These are phyloP conservation scores for Cyberlindnera americana DNA, from an alignment of 805 yeast species.

Conservation along the genomic window DNA sequence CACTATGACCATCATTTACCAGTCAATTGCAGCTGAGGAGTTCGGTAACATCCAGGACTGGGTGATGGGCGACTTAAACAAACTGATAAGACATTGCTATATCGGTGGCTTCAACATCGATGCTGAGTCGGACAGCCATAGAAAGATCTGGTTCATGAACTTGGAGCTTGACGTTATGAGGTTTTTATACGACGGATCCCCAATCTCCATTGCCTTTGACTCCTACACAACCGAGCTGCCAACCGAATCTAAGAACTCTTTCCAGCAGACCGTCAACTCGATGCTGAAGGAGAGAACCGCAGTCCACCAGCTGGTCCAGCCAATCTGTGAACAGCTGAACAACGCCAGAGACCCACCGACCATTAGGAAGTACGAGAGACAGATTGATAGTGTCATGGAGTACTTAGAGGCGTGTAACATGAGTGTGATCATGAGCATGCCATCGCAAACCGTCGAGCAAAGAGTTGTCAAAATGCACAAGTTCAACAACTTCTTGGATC, in stretches of 20 bases:
- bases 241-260: background rate
- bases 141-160: conserved; percentile 10
- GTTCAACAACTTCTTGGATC: conserved; percentile 10
- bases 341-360: conserved; percentile 9
- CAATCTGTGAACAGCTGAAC: conserved; percentile 3
- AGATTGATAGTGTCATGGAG: conserved; percentile 5
- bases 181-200: conserved; percentile 19
- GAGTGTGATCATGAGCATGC: conserved; percentile 7
- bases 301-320: conserved; percentile 7
- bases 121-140: conserved; percentile 1
- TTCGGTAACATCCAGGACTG: conserved; percentile 2
- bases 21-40: conserved; percentile 5
- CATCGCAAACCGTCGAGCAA: conserved; percentile 5
- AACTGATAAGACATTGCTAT: conserved; percentile 2
- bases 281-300: conserved; percentile 7
- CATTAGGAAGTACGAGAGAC: conserved; percentile 6
- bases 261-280: conserved; percentile 3
- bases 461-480: conserved; percentile 6
- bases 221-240: conserved; percentile 12
- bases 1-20: conserved; percentile 1
- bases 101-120: conserved; percentile 4
- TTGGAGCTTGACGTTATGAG: conserved; percentile 15
- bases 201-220: conserved; percentile 11
- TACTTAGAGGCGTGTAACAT: conserved; percentile 8
- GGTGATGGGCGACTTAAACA: conserved; percentile 7